Percentiles rank a stretch among this genome's conserved stretches.
Conservation (phyloP, 495 filamentous ascomycete genomes). For the Talaromyces stipitatus region DNA sequence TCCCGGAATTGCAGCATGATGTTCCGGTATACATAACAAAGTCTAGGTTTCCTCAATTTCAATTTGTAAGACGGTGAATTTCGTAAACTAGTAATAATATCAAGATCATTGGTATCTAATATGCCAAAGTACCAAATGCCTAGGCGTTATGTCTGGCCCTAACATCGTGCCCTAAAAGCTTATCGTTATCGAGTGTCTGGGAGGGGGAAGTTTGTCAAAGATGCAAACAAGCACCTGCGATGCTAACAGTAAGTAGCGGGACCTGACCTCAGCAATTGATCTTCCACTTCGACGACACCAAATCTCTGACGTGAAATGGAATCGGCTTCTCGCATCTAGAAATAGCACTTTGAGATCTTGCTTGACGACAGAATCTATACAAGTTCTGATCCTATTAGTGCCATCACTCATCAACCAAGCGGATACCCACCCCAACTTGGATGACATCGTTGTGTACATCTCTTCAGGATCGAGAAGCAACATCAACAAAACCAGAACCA, state of each 20-base stretch:
- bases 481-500: conserved; percentile 24
- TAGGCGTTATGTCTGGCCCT: no score
- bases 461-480: not conserved
- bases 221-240: not conserved
- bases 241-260: not conserved
- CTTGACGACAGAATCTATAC: not conserved
- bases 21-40: no score
- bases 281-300: not conserved
- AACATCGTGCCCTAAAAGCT: not conserved
- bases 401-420: not conserved
- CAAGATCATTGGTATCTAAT: no score
- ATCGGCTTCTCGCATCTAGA: not conserved
- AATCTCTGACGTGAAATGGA: not conserved
- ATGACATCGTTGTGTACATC: not conserved
- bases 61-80: no score
- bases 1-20: no score
- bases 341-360: not conserved
- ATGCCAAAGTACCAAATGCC: no score
- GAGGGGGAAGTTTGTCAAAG: not conserved
- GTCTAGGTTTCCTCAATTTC: no score
- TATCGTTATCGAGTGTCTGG: not conserved
- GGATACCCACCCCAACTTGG: no score
- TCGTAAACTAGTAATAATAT: no score
- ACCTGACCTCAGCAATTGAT: not conserved
- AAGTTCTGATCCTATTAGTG: no score